Percentiles rank a stretch among this genome's conserved stretches.
Evolutionary conservation across 2,329 filamentous ascomycete genomes (phyloP).

Genomic region (Clonostachys rosea): DNA sequence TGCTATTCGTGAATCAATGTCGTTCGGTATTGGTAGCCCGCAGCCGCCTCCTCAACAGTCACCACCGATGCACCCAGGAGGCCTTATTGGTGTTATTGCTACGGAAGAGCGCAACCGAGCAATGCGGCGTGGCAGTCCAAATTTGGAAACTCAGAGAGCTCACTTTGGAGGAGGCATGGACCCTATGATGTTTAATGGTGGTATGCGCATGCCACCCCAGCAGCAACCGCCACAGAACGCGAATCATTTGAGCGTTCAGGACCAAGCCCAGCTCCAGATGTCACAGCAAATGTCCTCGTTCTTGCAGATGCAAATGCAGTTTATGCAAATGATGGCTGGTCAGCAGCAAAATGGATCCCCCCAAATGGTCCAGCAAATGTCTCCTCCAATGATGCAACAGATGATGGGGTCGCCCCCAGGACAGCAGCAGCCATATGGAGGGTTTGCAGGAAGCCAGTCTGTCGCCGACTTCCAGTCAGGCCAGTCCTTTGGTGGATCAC

Average conservation of each 20-base stretch:
- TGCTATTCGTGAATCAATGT: conserved; percentile 68
- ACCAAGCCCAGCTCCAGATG: conserved; percentile 76
- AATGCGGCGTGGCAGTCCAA: conserved; percentile 73
- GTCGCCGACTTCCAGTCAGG: conserved; percentile 37
- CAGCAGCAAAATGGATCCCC: conserved; percentile 19
- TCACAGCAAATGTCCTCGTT: conserved; percentile 81
- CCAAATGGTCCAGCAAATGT: conserved; percentile 19
- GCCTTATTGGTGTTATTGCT: conserved; percentile 83
- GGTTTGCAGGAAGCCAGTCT: conserved; percentile 26
- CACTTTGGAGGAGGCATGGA: conserved; percentile 36
- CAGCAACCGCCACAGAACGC: conserved; percentile 32
- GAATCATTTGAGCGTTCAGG: conserved; percentile 47
- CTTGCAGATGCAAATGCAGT: conserved; percentile 94
- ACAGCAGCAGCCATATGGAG: conserved; percentile 14
- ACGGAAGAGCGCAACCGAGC: conserved; percentile 77
- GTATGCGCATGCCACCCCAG: conserved; percentile 9
- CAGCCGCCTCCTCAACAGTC: conserved; percentile 27
- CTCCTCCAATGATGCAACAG: conserved; percentile 9
- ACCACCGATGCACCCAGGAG: conserved; percentile 57
- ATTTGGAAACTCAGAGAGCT: conserved; percentile 46
- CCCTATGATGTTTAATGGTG: conserved; percentile 35
- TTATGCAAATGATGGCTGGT: conserved; percentile 76
- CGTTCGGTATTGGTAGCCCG: conserved; percentile 55
- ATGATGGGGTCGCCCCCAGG: conserved; percentile 9
- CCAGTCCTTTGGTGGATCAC: conserved; percentile 38